A percentile compares a stretch with the other conserved stretches of the same genome.
Evolutionary conservation across 495 filamentous ascomycete genomes (phyloP).

Genomic region (Lepidopterella palustris): DNA sequence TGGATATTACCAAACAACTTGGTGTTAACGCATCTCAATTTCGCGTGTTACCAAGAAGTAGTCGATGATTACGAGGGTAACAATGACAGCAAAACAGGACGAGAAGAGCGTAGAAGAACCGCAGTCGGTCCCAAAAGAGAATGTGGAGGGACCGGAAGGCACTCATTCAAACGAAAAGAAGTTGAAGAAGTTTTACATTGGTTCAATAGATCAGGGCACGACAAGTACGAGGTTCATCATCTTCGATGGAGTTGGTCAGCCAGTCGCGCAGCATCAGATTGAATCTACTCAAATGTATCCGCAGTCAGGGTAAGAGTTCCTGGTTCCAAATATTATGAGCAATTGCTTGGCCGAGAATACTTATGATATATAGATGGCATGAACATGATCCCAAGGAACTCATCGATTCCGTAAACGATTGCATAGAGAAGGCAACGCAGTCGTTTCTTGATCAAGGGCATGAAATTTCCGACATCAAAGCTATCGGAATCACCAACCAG

Average conservation of each 20-base stretch:
- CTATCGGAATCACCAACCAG: conserved; percentile 91
- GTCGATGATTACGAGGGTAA: background rate
- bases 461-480: conserved; percentile 64
- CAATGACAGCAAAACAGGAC: background rate
- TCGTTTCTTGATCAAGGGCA: conserved; percentile 67
- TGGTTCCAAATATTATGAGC: too few relatives aligned
- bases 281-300: conserved; percentile 89
- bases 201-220: conserved; percentile 85
- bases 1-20: too few relatives aligned
- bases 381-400: conserved; percentile 86
- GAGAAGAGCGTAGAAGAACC: conserved; percentile 4
- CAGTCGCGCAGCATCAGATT: conserved; percentile 80
- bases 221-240: conserved; percentile 91
- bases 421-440: conserved; percentile 75
- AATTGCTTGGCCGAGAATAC: too few relatives aligned
- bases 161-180: conserved; percentile 21
- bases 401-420: conserved; percentile 69
- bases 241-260: conserved; percentile 73
- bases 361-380: conserved; percentile 63
- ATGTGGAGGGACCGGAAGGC: background rate
- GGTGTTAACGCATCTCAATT: background rate
- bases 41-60: background rate
- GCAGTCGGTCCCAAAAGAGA: conserved; percentile 22
- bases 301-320: conserved; percentile 67
- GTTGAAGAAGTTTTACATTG: conserved; percentile 47